phyloP scores from a whole-genome alignment of 2,329 filamentous ascomycete species.

The Epichloe scottii region DNA sequence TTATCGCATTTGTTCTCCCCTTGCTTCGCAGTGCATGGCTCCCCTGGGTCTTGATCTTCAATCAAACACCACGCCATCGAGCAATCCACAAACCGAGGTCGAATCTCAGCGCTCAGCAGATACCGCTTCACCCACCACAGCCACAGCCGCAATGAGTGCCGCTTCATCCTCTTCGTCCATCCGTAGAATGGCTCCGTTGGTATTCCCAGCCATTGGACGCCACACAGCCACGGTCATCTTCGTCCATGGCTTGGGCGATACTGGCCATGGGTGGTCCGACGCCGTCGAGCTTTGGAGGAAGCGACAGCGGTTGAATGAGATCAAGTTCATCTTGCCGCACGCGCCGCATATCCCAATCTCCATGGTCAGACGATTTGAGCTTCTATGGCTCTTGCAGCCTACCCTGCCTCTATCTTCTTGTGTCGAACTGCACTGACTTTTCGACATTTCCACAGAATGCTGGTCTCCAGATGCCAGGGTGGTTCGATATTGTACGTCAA shows the following conservation, averaged over 20 bases:
- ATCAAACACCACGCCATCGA: neutral
- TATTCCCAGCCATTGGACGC: conserved; percentile 66
- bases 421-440: neutral
- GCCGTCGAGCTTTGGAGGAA: conserved; percentile 81
- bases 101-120: neutral
- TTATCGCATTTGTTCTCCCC: neutral
- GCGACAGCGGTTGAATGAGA: conserved; percentile 68
- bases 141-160: conserved; percentile 1
- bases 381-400: neutral
- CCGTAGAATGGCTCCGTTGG: conserved; percentile 37
- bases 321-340: conserved; percentile 89
- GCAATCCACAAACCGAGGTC: neutral
- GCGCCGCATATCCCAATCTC: conserved; percentile 80
- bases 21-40: neutral
- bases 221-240: conserved; percentile 96
- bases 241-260: conserved; percentile 83
- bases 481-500: conserved; percentile 62
- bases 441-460: conserved; percentile 41
- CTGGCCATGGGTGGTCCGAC: conserved; percentile 63
- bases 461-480: conserved; percentile 72
- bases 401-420: neutral
- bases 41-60: neutral
- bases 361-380: conserved; percentile 21
- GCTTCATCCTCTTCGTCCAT: conserved; percentile 15
- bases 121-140: neutral